Evolutionary conservation across 202 grass and related monocot genomes (phyloP), one percentile per base, ranked within the genome.

Genomic region (Elaeis oleifera): DNA sequence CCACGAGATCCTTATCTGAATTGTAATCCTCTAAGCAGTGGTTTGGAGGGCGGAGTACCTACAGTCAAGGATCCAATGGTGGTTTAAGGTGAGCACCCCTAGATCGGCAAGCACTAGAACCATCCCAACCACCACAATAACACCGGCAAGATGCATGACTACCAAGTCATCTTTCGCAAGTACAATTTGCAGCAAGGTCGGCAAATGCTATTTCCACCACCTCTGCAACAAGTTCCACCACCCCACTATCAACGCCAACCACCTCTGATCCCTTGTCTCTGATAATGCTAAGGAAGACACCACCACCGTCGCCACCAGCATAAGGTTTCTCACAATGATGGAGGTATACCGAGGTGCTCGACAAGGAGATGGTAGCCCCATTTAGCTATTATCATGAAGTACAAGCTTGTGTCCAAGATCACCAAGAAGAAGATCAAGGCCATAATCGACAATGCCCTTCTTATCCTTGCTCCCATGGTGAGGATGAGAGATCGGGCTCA

Each of bases 371-470:
- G 8, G 11, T 44, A 6, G 0, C 36, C 11, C 36, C 36, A 44
- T 3, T 5, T 21, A 11, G 4, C 23, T 3, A 26, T 28, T 17
- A 21, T n/a, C 5, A 23, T 59, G 23, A 59, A 59, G 56, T 23
- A 4, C 15, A 59, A 59, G 56, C 15, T 59, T 26, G 14, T 59
- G 4, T 59, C 56, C 15, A 59, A 59, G 56, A 59, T 59, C 22
- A 26, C 56, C 9, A 23, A 59, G 24, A 58, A 58, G 56, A 59
- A 29, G 56, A 59, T 29, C 8, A 57, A 57, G 55, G 20, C 22
- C 2, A 14, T 23, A 57, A 19, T 18, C 22, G 8, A 8, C 2
- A 23, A 3, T 14, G 55, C 27, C 23, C 15, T 59, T 23, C 56
- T 59, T 9, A 59, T 26, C 15, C 15, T 3, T 59, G 2, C 36